Evolutionary conservation across 345 rosid genomes (phyloP).

Genomic region (Physaria fendleri): DNA sequence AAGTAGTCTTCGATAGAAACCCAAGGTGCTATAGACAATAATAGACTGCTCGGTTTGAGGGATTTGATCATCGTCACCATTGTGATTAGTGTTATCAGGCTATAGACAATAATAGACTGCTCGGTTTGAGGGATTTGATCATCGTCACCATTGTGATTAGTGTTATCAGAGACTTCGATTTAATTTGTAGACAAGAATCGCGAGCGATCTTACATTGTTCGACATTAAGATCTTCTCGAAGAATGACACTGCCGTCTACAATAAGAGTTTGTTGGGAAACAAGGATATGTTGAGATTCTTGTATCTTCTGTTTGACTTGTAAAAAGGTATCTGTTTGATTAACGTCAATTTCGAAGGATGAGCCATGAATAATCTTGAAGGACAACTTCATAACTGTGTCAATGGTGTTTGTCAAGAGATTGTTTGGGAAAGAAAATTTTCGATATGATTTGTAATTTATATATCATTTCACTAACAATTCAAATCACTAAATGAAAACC

Average conservation of each 20-base stretch:
- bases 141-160: neutral
- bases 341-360: conserved; percentile 52
- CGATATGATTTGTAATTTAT: too few species aligned
- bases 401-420: neutral
- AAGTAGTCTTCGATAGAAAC: neutral
- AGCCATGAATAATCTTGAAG: conserved; percentile 42
- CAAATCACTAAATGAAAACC: too few species aligned
- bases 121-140: neutral
- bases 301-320: conserved; percentile 60
- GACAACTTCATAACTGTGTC: conserved; percentile 47
- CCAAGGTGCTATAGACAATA: neutral
- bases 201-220: conserved; percentile 39
- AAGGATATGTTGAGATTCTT: conserved; percentile 50
- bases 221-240: conserved; percentile 42
- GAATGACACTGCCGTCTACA: conserved; percentile 41
- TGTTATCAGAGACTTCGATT: conserved; percentile 27
- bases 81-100: neutral
- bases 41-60: neutral
- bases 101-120: neutral
- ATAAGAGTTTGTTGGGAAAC: conserved; percentile 46
- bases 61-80: neutral
- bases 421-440: too few species aligned
- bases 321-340: conserved; percentile 47
- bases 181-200: conserved; percentile 48
- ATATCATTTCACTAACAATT: too few species aligned